These are phyloP conservation scores for Lepiota venenata DNA, from an alignment of 768 basidiomycete species.

Conservation along the genomic window DNA sequence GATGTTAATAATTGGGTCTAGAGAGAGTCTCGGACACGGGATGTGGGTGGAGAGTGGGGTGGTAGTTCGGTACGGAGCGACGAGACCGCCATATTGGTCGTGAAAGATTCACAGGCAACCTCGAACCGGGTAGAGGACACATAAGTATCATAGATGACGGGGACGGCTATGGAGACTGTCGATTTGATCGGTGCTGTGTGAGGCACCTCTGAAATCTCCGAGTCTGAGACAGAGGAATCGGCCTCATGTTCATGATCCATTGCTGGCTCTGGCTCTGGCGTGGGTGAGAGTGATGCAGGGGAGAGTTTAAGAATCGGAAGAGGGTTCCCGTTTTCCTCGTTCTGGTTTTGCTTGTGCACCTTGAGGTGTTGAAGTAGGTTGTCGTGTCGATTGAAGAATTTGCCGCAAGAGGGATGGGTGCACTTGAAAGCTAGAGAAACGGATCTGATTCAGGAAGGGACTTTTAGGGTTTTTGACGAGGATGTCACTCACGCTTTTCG, in stretches of 20 bases:
- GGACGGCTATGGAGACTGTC: conserved; percentile 14
- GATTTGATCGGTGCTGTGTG: conserved; percentile 10
- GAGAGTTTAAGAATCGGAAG: conserved; percentile 13
- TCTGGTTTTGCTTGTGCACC: conserved; percentile 48
- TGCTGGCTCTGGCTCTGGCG: conserved; percentile 16
- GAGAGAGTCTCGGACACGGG: conserved; percentile 9
- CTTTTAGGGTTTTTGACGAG: not conserved
- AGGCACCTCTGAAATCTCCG: conserved; percentile 7
- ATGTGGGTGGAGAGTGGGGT: conserved; percentile 15
- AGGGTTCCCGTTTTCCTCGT: conserved; percentile 11
- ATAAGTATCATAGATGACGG: conserved; percentile 15
- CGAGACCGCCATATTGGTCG: conserved; percentile 41
- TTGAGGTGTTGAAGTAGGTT: conserved; percentile 78
- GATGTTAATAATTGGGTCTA: not conserved
- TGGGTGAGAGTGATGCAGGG: conserved; percentile 15
- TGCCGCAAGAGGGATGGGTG: conserved; percentile 61
- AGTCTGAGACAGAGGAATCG: conserved; percentile 8
- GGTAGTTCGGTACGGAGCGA: conserved; percentile 41
- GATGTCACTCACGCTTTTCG: conserved; percentile 62
- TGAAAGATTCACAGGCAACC: conserved; percentile 23
- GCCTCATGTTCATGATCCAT: conserved; percentile 7
- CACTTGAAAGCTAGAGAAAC: conserved; percentile 64
- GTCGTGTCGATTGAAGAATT: conserved; percentile 75
- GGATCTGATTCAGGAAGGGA: conserved; percentile 10
- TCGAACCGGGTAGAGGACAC: conserved; percentile 11